These are phyloP conservation scores for Pestalotiopsis fici DNA, from an alignment of 2,329 filamentous ascomycete species.

Conservation along the genomic window DNA sequence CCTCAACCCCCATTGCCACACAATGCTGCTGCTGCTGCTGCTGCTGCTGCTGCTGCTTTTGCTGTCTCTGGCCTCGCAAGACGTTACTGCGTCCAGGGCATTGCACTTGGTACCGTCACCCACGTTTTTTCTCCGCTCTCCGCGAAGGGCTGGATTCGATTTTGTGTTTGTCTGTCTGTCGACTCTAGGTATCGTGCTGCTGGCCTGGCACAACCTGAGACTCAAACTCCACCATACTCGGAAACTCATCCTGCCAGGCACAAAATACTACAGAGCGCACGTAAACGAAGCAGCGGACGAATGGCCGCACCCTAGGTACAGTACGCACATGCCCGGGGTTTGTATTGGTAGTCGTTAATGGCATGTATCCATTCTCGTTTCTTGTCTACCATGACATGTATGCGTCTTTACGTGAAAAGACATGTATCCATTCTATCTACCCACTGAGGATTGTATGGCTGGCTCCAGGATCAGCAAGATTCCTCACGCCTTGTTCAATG, in stretches of 20 bases:
- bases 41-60: neutral
- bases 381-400: neutral
- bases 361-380: neutral
- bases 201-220: neutral
- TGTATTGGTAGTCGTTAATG: neutral
- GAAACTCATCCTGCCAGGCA: neutral
- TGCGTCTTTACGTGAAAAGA: neutral
- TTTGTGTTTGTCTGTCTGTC: too few relatives aligned
- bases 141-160: neutral
- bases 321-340: neutral
- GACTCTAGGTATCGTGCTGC: too few relatives aligned
- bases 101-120: slow-evolving; percentile 5
- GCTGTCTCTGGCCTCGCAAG: slow-evolving; percentile 1
- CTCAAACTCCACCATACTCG: neutral
- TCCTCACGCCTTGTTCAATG: slow-evolving; percentile 5
- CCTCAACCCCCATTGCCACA: slow-evolving; percentile 38
- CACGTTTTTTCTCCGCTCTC: neutral
- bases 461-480: neutral
- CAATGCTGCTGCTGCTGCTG: slow-evolving; percentile 18
- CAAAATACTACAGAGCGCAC: neutral
- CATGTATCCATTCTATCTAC: neutral
- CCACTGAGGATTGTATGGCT: neutral
- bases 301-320: neutral
- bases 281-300: neutral
- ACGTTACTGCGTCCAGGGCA: neutral